A percentile compares a stretch with the other conserved stretches of the same genome.
Conservation (phyloP, 306 rosid genomes). For the Acacia crassicarpa region DNA sequence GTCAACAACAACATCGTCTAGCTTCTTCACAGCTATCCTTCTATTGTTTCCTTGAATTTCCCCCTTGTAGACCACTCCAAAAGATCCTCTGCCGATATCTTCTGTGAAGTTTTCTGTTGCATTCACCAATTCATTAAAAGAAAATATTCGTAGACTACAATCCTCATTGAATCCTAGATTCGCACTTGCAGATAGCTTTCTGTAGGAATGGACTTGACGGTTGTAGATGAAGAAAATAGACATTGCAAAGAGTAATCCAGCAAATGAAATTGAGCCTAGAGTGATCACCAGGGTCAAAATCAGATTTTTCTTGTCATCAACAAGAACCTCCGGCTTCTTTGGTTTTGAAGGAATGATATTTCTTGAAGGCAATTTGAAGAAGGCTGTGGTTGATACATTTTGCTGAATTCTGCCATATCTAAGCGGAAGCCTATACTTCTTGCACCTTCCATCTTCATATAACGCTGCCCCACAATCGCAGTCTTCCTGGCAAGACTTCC, state of each 20-base stretch:
- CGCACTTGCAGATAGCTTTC: not conserved
- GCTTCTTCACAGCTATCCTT: conserved; percentile 37
- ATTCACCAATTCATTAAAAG: not conserved
- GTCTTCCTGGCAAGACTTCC: conserved; percentile 26
- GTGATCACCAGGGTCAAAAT: conserved; percentile 19
- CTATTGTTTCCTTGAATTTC: conserved; percentile 2
- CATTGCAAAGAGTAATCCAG: not conserved
- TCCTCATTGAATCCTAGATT: not conserved
- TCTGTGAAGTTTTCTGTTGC: conserved; percentile 31
- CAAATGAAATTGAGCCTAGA: conserved; percentile 26
- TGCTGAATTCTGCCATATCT: not conserved
- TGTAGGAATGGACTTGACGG: not conserved
- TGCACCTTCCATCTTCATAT: not conserved
- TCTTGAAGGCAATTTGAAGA: not conserved
- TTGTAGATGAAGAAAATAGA: not conserved
- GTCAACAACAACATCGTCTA: conserved; percentile 16
- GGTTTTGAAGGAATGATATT: not conserved
- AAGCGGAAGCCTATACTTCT: not conserved
- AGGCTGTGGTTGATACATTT: not conserved
- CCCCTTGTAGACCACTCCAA: conserved; percentile 38
- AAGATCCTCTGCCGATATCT: conserved; percentile 41
- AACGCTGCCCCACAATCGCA: conserved; percentile 39
- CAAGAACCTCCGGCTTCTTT: not conserved
- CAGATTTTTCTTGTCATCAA: not conserved
- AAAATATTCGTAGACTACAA: not conserved